These are phyloP conservation scores for Claviceps maximensis DNA, from an alignment of 2,329 filamentous ascomycete species.

Conservation along the genomic window DNA sequence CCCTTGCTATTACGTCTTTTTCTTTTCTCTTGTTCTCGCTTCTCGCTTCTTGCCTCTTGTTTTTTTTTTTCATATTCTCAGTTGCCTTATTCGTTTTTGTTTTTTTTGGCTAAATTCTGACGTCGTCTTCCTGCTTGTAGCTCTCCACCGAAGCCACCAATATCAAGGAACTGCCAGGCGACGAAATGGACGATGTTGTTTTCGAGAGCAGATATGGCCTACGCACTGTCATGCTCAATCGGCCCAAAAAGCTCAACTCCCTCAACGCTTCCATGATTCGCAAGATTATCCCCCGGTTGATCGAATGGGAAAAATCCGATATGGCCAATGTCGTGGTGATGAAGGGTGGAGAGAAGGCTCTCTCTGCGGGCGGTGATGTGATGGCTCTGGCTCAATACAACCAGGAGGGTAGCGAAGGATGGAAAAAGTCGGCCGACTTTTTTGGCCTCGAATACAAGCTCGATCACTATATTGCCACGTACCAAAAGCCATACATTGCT, in stretches of 20 bases:
- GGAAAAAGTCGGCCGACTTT: conserved; percentile 66
- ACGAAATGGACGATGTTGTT: conserved; percentile 80
- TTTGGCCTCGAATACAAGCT: conserved; percentile 94
- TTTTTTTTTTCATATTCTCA: not conserved
- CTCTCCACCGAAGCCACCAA: conserved; percentile 21
- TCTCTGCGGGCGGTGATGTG: conserved; percentile 93
- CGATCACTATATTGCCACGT: conserved; percentile 89
- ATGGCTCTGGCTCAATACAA: conserved; percentile 64
- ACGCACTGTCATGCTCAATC: conserved; percentile 85
- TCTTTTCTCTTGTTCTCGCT: not conserved
- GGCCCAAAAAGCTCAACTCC: conserved; percentile 81
- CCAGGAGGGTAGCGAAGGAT: conserved; percentile 51
- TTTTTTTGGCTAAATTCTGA: not conserved
- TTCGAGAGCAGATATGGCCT: conserved; percentile 84
- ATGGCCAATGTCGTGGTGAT: conserved; percentile 87
- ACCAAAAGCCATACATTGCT: conserved; percentile 81
- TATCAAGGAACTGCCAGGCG: conserved; percentile 46
- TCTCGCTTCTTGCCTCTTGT: not conserved
- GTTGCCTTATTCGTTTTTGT: not conserved
- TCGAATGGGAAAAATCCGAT: conserved; percentile 92
- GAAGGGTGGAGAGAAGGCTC: conserved; percentile 76
- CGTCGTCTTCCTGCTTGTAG: conserved; percentile 10
- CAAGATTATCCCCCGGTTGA: conserved; percentile 79
- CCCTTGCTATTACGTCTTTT: not conserved
- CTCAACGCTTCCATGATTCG: conserved; percentile 89